These are phyloP conservation scores for Eurotiales sp. DNA, from an alignment of 2,329 filamentous ascomycete species.

Conservation along the genomic window DNA sequence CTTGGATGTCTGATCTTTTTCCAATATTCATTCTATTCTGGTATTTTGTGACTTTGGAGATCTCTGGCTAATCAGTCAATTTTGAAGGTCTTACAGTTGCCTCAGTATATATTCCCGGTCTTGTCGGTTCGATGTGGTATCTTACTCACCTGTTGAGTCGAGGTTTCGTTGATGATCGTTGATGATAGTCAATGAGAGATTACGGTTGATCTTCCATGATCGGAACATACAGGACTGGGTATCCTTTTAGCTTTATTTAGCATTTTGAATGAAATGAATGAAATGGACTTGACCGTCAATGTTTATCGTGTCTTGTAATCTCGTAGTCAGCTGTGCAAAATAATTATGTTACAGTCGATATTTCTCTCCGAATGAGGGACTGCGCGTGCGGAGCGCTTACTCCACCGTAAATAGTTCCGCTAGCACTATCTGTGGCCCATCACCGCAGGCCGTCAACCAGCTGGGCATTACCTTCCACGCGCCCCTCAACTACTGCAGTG, in stretches of 20 bases:
- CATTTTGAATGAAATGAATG: background rate
- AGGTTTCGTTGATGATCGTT: no score
- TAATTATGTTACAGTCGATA: no score
- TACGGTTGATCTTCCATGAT: background rate
- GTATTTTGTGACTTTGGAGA: background rate
- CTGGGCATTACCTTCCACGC: background rate
- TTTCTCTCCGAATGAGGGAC: no score
- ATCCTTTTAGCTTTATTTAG: background rate
- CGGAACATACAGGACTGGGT: background rate
- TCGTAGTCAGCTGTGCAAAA: background rate
- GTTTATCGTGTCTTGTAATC: background rate
- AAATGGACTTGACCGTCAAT: no score
- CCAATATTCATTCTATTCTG: background rate
- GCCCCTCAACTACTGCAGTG: background rate
- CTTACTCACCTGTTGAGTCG: no score
- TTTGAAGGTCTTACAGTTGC: no score
- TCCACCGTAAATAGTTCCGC: slow-evolving; percentile 21
- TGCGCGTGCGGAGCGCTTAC: slow-evolving; percentile 22
- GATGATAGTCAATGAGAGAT: no score
- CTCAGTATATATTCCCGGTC: no score
- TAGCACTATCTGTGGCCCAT: slow-evolving; percentile 17
- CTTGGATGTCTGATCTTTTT: slow-evolving; percentile 20
- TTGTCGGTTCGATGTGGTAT: no score
- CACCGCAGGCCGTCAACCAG: no score
- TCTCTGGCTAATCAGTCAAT: no score